These are phyloP conservation scores for Gracilaria domingensis DNA, from an alignment of 23 red algal genomes.

Conservation along the genomic window DNA sequence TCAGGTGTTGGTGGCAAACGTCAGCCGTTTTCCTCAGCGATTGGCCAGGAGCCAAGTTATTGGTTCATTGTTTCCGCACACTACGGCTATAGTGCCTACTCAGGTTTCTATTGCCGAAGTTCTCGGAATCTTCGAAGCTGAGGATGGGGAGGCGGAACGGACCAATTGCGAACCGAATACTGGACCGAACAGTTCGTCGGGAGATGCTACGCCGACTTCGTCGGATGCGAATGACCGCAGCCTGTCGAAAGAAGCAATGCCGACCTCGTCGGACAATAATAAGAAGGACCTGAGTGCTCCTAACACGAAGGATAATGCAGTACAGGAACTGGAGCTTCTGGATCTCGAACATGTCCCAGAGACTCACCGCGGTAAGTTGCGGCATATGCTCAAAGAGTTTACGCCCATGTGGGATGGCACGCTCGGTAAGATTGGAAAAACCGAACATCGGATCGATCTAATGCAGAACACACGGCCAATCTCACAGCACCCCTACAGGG, in stretches of 20 bases:
- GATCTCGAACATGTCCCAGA: neutral
- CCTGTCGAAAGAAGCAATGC: neutral
- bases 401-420: neutral
- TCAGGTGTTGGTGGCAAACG: neutral
- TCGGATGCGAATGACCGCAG: neutral
- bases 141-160: neutral
- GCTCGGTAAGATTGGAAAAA: neutral
- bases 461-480: neutral
- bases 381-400: neutral
- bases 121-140: neutral
- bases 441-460: conserved; percentile 6
- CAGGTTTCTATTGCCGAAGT: neutral
- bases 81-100: neutral
- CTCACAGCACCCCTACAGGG: neutral
- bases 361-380: neutral
- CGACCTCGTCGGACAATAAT: neutral
- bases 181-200: neutral
- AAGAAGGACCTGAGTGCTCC: too few species aligned
- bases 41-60: neutral
- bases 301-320: neutral
- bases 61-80: neutral
- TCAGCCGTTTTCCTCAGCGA: neutral
- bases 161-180: neutral
- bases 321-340: neutral
- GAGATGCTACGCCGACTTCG: neutral